Evolutionary conservation across 2,329 filamentous ascomycete species (phyloP), one percentile per base, ranked within the genome.

Genomic region (Capronia americana): DNA sequence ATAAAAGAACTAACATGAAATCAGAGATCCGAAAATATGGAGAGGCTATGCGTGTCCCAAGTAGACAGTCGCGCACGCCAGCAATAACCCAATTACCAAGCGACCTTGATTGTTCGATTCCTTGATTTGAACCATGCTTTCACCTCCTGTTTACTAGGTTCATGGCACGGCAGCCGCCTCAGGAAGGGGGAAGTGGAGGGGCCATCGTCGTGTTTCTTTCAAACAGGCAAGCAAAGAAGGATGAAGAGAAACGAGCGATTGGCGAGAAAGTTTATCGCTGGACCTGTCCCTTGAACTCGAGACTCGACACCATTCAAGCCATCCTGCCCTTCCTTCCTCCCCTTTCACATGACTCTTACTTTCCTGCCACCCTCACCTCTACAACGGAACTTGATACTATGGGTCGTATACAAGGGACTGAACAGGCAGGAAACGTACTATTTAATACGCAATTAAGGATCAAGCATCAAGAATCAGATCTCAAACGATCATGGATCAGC

Each of bases 11-110:
- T 51, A 44, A 44, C 14, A 51, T 51, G 20, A 23, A 51, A 12
- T 24, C 20, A 51, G 48, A 51, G 17, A 26, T 51, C 24, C 23
- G 48, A 12, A 51, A 51, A 51, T 26, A 23, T 12, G 48, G 48
- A 51, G 48, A 51, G 48, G 48, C 48, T 10, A 51, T 26, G 48
- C 48, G 48, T 28, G 48, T 51, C 23, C n/a, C 48, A 26, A 51
- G 20, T 17, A 24, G 48, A 51, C n/a, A 23, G 48, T 26, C 48
- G 48, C 48, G 48, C 48, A 51, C 1, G 23, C 48, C 48, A 26
- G 26, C 48, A 51, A 10, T 14, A 26, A 26, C 20, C 26, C 20
- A 26, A 28, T 51, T 24, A 51, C 11, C 20, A 51, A 51, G 48
- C 20, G 10, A 24, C 23, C 10, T 28, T 12, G 48, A 17, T 26